These are phyloP conservation scores for Pichia sp. DNA, from an alignment of 1,139 yeast species.

Conservation along the genomic window DNA sequence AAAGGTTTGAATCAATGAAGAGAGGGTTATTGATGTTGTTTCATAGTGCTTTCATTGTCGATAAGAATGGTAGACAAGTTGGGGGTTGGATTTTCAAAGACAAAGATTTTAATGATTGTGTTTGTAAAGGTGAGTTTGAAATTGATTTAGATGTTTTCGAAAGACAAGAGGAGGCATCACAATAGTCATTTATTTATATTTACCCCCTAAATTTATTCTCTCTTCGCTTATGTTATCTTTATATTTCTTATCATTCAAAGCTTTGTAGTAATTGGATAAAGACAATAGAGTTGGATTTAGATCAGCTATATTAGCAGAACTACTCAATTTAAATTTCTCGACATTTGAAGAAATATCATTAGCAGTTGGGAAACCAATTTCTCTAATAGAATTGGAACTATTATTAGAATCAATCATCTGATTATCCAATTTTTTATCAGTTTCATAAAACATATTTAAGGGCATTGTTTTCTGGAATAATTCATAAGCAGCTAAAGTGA, in stretches of 20 bases:
- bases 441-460: conserved; percentile 30
- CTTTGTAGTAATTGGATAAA: conserved; percentile 14
- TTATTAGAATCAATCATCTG: not conserved
- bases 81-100: conserved; percentile 31
- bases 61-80: conserved; percentile 29
- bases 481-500: conserved; percentile 94
- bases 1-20: conserved; percentile 28
- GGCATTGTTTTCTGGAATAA: conserved; percentile 61
- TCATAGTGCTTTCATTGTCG: conserved; percentile 29
- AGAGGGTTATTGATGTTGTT: conserved; percentile 34
- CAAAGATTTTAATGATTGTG: conserved; percentile 26
- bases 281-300: conserved; percentile 25
- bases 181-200: not conserved
- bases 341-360: conserved; percentile 20
- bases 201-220: not conserved
- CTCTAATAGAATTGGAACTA: not conserved
- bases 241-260: conserved; percentile 6
- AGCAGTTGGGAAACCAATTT: conserved; percentile 4
- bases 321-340: conserved; percentile 24
- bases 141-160: conserved; percentile 18
- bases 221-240: not conserved
- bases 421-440: conserved; percentile 18
- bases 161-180: not conserved
- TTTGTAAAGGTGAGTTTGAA: conserved; percentile 18
- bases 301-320: conserved; percentile 20